These are phyloP conservation scores for Penicillium sp. DNA, from an alignment of 2,329 filamentous ascomycete species.

Conservation along the genomic window DNA sequence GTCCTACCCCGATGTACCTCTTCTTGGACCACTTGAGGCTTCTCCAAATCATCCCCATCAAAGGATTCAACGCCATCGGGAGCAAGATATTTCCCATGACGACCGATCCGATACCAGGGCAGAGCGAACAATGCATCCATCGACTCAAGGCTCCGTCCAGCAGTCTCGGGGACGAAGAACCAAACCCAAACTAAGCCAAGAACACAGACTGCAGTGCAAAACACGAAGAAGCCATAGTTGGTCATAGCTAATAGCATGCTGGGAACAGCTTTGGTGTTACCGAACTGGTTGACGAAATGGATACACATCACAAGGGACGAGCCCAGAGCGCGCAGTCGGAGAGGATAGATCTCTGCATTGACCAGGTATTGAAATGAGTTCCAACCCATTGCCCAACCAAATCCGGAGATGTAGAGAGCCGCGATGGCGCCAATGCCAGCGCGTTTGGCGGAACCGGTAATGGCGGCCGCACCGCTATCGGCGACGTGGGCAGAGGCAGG, in stretches of 20 bases:
- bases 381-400: slow-evolving; percentile 51
- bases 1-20: no score
- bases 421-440: slow-evolving; percentile 39
- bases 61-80: no score
- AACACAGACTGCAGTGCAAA: not conserved
- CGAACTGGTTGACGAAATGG: slow-evolving; percentile 41
- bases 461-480: slow-evolving; percentile 2
- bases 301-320: slow-evolving; percentile 46
- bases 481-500: slow-evolving; percentile 6
- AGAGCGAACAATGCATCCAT: not conserved
- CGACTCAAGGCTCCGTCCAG: not conserved
- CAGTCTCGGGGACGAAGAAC: not conserved
- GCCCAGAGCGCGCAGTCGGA: slow-evolving; percentile 43
- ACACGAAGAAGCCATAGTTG: not conserved
- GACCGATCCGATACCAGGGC: not conserved
- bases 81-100: no score
- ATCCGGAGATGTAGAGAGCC: slow-evolving; percentile 46
- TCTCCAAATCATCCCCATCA: no score
- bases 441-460: slow-evolving; percentile 11
- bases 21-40: no score
- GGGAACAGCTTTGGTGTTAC: slow-evolving; percentile 24
- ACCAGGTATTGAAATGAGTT: slow-evolving; percentile 48
- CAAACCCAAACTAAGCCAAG: not conserved
- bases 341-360: slow-evolving; percentile 47
- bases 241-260: slow-evolving; percentile 47